Conservation (phyloP, 805 yeast genomes). For the Hanseniaspora mollemarum region DNA sequence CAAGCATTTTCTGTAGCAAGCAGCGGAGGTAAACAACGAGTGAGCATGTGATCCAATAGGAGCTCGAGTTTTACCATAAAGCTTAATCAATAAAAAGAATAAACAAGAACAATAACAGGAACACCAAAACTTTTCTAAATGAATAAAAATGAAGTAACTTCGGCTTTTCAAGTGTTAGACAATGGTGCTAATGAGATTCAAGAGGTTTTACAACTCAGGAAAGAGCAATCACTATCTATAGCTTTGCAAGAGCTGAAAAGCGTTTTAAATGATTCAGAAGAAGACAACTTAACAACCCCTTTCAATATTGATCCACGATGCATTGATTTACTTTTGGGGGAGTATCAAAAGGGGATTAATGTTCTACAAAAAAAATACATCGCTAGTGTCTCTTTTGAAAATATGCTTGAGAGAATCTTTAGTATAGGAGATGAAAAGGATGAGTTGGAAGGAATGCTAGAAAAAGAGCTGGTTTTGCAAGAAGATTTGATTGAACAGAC, state of each 20-base stretch:
- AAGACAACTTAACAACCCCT: constrained; percentile 6
- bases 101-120: too few relatives aligned
- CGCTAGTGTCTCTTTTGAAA: constrained; percentile 7
- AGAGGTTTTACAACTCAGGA: background rate
- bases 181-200: background rate
- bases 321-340: constrained; percentile 4
- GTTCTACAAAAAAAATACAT: constrained; percentile 10
- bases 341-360: constrained; percentile 8
- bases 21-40: too few relatives aligned
- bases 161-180: background rate
- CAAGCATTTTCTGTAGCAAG: too few relatives aligned
- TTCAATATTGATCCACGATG: constrained; percentile 9
- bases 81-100: too few relatives aligned
- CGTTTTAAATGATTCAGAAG: constrained; percentile 14
- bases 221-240: constrained; percentile 2
- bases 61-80: too few relatives aligned
- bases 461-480: constrained; percentile 19
- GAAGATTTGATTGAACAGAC: constrained; percentile 19
- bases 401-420: constrained; percentile 16
- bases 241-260: constrained; percentile 12
- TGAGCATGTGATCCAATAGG: too few relatives aligned
- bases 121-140: too few relatives aligned
- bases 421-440: constrained; percentile 20
- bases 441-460: constrained; percentile 21
- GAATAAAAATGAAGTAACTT: background rate